Percentiles rank a stretch among this genome's conserved stretches.
phyloP scores from a whole-genome alignment of 1,284 basidiomycete genomes.

The Mycena sp. region DNA sequence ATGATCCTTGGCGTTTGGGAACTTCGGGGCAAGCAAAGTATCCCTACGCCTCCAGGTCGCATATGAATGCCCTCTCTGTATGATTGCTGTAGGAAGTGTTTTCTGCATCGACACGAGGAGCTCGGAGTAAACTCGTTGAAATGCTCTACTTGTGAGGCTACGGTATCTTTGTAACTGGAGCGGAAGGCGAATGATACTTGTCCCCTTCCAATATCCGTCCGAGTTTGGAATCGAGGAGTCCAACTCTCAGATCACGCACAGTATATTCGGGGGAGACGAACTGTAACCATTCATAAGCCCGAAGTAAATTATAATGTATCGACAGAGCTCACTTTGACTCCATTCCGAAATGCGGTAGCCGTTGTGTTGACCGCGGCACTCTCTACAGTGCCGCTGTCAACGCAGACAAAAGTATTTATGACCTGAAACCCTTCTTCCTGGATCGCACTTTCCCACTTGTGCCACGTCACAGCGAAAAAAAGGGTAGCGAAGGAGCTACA shows the following conservation, averaged over 20 bases:
- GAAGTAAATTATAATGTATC: background rate
- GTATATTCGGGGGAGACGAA: constrained; percentile 27
- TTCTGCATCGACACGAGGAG: too few relatives aligned
- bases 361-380: constrained; percentile 1
- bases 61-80: too few relatives aligned
- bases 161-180: too few relatives aligned
- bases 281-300: background rate
- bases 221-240: constrained; percentile 26
- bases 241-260: constrained; percentile 19
- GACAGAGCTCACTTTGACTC: constrained; percentile 11
- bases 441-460: constrained; percentile 23
- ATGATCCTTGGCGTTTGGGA: too few relatives aligned
- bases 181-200: constrained; percentile 8
- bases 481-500: constrained; percentile 13
- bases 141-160: too few relatives aligned
- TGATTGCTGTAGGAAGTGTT: too few relatives aligned
- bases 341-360: constrained; percentile 2
- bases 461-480: constrained; percentile 28
- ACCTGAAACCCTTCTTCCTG: constrained; percentile 26
- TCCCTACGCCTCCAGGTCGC: too few relatives aligned
- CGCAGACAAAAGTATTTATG: constrained; percentile 22
- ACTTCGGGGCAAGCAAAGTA: too few relatives aligned
- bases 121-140: background rate
- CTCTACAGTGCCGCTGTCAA: constrained; percentile 21
- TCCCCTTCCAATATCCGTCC: constrained; percentile 23